Evolutionary conservation across 202 grass and related monocot genomes (phyloP).

Genomic region (Hordeum pubiflorum): DNA sequence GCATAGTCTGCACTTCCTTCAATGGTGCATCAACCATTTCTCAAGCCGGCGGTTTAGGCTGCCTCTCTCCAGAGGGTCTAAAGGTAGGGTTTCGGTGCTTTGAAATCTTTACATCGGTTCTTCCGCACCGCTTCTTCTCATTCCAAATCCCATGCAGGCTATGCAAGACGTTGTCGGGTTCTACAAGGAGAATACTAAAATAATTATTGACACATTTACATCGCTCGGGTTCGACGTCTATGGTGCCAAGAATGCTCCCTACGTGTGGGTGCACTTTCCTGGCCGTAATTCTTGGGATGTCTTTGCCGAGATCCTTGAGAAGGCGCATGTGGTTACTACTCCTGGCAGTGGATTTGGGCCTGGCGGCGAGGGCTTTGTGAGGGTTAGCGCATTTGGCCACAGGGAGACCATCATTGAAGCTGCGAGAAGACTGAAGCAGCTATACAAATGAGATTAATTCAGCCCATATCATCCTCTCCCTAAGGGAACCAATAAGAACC

Average conservation of each 20-base stretch:
- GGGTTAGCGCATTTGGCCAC: conserved; percentile 78
- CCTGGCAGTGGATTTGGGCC: conserved; percentile 91
- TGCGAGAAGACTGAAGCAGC: conserved; percentile 36
- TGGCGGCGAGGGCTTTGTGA: conserved; percentile 69
- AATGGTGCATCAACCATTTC: conserved; percentile 84
- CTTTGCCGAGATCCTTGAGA: conserved; percentile 79
- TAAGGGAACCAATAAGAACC: not conserved
- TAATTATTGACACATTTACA: conserved; percentile 82
- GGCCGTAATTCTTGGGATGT: conserved; percentile 85
- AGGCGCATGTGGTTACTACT: conserved; percentile 75
- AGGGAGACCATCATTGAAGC: conserved; percentile 45
- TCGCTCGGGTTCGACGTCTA: conserved; percentile 80
- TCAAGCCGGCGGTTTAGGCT: conserved; percentile 78
- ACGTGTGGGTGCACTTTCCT: conserved; percentile 94
- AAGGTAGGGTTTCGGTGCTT: conserved; percentile 31
- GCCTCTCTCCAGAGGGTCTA: conserved; percentile 72
- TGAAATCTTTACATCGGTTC: not conserved
- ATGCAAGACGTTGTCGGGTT: conserved; percentile 65
- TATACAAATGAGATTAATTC: conserved; percentile 25
- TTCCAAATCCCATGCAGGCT: conserved; percentile 34
- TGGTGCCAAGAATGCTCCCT: conserved; percentile 84
- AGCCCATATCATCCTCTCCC: not conserved
- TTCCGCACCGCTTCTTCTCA: not conserved
- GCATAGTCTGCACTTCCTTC: conserved; percentile 88
- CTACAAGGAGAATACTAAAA: conserved; percentile 90